Evolutionary conservation across 225 moss, liverwort and hornwort species (phyloP).

Genomic region (Climacium dendroides): DNA sequence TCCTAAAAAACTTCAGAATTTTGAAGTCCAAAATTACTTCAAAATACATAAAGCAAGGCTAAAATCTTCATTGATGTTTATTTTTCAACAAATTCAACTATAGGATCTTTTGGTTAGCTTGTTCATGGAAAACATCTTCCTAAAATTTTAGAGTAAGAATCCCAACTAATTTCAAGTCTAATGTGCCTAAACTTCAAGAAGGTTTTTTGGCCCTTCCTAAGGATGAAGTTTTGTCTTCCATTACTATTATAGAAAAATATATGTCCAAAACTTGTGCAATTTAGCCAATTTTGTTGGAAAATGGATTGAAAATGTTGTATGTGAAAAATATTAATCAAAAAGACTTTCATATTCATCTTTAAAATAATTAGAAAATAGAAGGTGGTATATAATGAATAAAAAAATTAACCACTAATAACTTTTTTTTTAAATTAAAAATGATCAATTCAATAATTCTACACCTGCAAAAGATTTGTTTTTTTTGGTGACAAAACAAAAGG

Average conservation of each 20-base stretch:
- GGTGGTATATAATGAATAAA: neutral
- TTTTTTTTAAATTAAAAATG: too few relatives aligned
- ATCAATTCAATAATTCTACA: neutral
- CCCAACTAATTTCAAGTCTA: neutral
- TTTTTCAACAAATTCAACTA: neutral
- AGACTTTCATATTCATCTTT: neutral
- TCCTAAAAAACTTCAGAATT: rapidly evolving
- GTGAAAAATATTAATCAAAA: neutral
- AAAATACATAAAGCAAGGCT: neutral
- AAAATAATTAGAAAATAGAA: neutral
- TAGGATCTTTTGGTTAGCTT: neutral
- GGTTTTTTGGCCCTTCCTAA: neutral
- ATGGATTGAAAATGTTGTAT: neutral
- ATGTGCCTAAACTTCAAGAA: neutral
- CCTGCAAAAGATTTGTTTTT: neutral
- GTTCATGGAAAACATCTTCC: neutral
- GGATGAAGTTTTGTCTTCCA: neutral
- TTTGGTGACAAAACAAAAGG: too few relatives aligned
- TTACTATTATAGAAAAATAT: neutral
- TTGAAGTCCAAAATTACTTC: neutral
- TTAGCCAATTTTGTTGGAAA: neutral
- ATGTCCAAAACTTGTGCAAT: too few relatives aligned
- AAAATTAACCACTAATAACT: neutral
- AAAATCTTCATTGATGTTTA: neutral
- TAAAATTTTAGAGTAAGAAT: neutral